These are phyloP conservation scores for Lasiodiplodia sp. DNA, from an alignment of 2,329 filamentous ascomycete genomes.

Conservation along the genomic window DNA sequence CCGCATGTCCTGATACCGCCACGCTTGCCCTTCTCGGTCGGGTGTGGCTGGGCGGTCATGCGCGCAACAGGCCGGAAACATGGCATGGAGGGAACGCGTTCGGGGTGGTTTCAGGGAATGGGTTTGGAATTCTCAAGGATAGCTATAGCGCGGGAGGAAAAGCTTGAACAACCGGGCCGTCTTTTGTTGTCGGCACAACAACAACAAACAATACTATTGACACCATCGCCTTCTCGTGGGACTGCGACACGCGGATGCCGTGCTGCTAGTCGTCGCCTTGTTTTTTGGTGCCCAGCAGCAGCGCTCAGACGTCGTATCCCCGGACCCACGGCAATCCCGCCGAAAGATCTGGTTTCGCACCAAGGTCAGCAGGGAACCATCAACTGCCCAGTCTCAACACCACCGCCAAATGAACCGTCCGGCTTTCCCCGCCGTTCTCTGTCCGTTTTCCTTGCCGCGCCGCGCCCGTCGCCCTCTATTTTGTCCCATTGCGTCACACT, in stretches of 20 bases:
- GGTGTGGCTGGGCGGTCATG: conserved; percentile 17
- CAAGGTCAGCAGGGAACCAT: background rate
- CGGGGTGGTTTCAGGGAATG: background rate
- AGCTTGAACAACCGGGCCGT: background rate
- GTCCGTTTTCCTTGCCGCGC: background rate
- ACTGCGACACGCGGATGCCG: conserved; percentile 3
- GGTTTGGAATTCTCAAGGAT: too few species aligned
- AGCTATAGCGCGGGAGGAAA: background rate
- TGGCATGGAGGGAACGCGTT: background rate
- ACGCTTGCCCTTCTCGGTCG: conserved; percentile 13
- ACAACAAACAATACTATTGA: conserved; percentile 14
- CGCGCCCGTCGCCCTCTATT: background rate
- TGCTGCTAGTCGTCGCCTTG: background rate
- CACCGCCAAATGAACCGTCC: background rate
- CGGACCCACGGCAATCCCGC: conserved; percentile 13
- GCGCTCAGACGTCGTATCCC: background rate
- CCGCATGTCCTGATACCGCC: conserved; percentile 23
- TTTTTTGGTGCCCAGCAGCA: background rate
- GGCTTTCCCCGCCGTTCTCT: background rate
- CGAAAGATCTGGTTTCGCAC: background rate
- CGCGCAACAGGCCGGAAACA: background rate
- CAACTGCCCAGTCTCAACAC: background rate
- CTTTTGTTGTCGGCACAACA: background rate
- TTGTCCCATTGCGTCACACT: background rate
- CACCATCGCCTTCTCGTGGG: conserved; percentile 7